Conservation (phyloP, 805 yeast genomes). For the Saturnispora serradocipensis region DNA sequence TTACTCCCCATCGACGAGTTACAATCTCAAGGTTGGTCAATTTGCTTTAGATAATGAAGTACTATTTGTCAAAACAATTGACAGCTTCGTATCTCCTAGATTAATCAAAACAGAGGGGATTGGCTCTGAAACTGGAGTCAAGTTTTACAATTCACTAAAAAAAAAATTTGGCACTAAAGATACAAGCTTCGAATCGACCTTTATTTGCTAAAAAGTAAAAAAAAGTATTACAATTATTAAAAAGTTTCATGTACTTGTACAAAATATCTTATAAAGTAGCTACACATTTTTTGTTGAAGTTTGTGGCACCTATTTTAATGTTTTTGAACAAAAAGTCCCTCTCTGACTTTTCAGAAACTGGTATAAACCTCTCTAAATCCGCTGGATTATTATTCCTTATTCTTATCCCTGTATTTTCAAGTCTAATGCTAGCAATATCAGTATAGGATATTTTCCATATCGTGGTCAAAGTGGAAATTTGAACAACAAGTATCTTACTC, state of each 20-base stretch:
- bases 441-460: slow-evolving; percentile 68
- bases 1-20: neutral
- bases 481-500: slow-evolving; percentile 57
- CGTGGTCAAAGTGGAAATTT: slow-evolving; percentile 47
- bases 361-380: slow-evolving; percentile 51
- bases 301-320: slow-evolving; percentile 73
- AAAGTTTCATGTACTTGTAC: neutral
- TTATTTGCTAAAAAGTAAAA: neutral
- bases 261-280: slow-evolving; percentile 17
- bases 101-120: slow-evolving; percentile 48
- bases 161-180: slow-evolving; percentile 37
- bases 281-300: slow-evolving; percentile 50
- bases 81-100: slow-evolving; percentile 32
- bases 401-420: slow-evolving; percentile 73
- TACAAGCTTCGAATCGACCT: neutral
- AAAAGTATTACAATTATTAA: neutral
- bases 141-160: slow-evolving; percentile 34
- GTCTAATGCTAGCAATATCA: slow-evolving; percentile 57
- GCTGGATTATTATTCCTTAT: slow-evolving; percentile 40
- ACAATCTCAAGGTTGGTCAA: neutral
- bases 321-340: slow-evolving; percentile 58
- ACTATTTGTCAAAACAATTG: slow-evolving; percentile 28
- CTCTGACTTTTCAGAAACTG: slow-evolving; percentile 59
- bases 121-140: slow-evolving; percentile 34
- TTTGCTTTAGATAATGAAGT: slow-evolving; percentile 8